Evolutionary conservation across 2,329 filamentous ascomycete genomes (phyloP), one percentile per base, ranked within the genome.

Genomic region (Allantophomopsis lycopodina): DNA sequence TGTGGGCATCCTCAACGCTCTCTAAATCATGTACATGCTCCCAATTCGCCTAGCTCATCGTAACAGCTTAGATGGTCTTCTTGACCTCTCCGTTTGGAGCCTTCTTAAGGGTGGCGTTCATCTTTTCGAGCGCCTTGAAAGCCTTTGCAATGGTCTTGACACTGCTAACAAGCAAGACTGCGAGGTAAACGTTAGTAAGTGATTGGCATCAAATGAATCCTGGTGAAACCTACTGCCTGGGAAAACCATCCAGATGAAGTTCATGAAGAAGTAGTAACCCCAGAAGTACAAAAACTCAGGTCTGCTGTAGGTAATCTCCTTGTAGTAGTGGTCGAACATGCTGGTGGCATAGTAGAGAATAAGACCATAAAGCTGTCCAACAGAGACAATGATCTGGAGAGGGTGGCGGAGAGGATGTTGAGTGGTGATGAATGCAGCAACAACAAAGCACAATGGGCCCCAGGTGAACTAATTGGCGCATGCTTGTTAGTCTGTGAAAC

Each of bases 251-350:
- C 76, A 80, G 1, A 75, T 73, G 30, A 68, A 55, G 50, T 80
- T 80, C 52, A 77, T 68, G 7, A 69, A 71, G 18, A 73, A 62
- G 45, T 74, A 79, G 49, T 79, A 80, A 16, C 71, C 59, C 74
- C 73, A 79, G 49, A 71, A 76, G 50, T 80, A 80, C 17, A 73
- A 48, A 23, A 63, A 58, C 55, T 79, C 76, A 5, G 75, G 75
- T 35, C 76, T 63, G 45, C 66, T 72, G 50, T 76, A 71, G 16
- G 61, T 61, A 12, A 65, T 53, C 3, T 66, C 68, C 17, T 57
- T 60, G 45, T 66, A 58, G 35, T 58, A 60, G 43, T 62, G 55
- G 46, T 74, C 71, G 40, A 64, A 61, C 46, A 65, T 62, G 54
- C 68, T 72, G 13, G 76, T 80, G 1, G 69, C 60, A 54, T 76